Conservation (phyloP, 2,329 filamentous ascomycete species). For the Talaromyces piceae region DNA sequence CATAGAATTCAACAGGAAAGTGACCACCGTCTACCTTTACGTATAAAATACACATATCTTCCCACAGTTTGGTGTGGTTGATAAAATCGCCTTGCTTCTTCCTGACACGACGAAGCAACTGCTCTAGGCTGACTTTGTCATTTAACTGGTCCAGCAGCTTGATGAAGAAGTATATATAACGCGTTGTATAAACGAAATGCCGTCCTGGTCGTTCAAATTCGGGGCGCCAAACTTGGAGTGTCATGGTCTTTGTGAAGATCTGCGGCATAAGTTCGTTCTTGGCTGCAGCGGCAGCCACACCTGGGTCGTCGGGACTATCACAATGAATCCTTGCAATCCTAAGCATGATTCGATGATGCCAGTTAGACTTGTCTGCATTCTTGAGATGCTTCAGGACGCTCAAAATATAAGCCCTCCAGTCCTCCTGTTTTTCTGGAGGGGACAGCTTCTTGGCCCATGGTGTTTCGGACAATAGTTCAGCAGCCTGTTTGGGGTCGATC, state of each 20-base stretch:
- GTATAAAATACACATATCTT: constrained; percentile 52
- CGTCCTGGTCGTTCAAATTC: constrained; percentile 76
- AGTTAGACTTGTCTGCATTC: constrained; percentile 79
- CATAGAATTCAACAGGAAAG: constrained; percentile 13
- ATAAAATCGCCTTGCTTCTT: constrained; percentile 72
- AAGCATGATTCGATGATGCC: constrained; percentile 87
- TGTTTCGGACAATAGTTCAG: constrained; percentile 45
- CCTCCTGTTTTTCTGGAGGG: constrained; percentile 41
- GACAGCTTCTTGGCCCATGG: constrained; percentile 49
- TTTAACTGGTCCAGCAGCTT: constrained; percentile 64
- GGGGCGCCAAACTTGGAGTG: constrained; percentile 90
- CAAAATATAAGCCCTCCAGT: constrained; percentile 56
- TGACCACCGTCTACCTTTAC: constrained; percentile 34
- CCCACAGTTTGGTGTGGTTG: constrained; percentile 56
- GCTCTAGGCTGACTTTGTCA: constrained; percentile 69
- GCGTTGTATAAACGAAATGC: constrained; percentile 85
- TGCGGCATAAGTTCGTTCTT: constrained; percentile 75
- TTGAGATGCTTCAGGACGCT: constrained; percentile 52
- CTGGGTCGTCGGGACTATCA: constrained; percentile 45
- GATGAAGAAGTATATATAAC: constrained; percentile 78
- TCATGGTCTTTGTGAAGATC: constrained; percentile 91
- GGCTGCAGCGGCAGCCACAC: constrained; percentile 49
- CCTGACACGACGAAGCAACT: constrained; percentile 68
- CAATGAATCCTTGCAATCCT: constrained; percentile 61
- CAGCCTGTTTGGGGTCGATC: constrained; percentile 38